A percentile compares a stretch with the other conserved stretches of the same genome.
Conservation (phyloP, 257 asterid genomes). For the Verbena officinalis region DNA sequence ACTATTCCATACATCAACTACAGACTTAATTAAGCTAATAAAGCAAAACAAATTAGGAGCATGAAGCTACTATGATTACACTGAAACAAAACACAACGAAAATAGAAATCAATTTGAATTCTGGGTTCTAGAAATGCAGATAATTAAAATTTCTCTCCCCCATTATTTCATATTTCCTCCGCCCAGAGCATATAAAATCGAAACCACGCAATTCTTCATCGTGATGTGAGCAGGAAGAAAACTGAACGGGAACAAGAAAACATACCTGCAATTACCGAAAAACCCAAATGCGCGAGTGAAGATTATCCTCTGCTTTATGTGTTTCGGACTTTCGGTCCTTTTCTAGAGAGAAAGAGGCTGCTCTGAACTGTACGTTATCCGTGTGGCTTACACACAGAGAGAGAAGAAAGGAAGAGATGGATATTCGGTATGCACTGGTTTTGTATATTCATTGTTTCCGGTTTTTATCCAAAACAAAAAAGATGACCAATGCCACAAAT, state of each 20-base stretch:
- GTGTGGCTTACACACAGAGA: background rate
- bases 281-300: too few relatives aligned
- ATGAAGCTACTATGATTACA: background rate
- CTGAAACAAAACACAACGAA: background rate
- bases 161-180: background rate
- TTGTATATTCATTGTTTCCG: background rate
- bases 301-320: background rate
- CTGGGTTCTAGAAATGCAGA: background rate
- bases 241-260: background rate
- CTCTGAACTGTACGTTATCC: conserved; percentile 10
- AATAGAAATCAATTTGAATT: background rate
- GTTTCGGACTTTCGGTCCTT: background rate
- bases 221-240: background rate
- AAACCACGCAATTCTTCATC: background rate
- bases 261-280: conserved; percentile 5
- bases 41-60: background rate
- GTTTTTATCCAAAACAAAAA: background rate
- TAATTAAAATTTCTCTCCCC: background rate
- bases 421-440: background rate
- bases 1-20: too few relatives aligned
- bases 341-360: background rate
- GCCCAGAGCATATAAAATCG: background rate
- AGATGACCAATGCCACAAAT: conserved; percentile 8
- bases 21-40: background rate
- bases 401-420: background rate